Evolutionary conservation across 2,329 filamentous ascomycete species (phyloP), one percentile per base, ranked within the genome.

Genomic region (Sclerotinia sclerotiorum): DNA sequence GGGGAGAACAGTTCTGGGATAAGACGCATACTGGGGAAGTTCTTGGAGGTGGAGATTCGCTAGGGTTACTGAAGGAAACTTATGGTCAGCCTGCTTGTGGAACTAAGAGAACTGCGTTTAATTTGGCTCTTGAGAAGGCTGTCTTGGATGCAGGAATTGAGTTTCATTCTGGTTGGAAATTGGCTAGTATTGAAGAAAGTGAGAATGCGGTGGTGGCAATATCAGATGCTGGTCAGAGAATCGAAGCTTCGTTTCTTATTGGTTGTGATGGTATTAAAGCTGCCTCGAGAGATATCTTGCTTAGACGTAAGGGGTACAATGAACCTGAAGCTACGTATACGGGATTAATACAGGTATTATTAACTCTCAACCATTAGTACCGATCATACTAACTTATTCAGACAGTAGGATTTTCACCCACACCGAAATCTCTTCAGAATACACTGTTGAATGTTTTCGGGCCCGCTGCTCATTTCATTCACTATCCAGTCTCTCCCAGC

Each of bases 251-350:
- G 7, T 70, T 71, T 46, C 63, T 71, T 1, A 55, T 71, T 27
- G 70, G 70, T n/a, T 71, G 70, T 54, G 69, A 71, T 65, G 70
- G 70, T 29, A 68, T 71, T 29, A 67, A 54, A 46, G 51, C 65
- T 52, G 52, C 29, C 2, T 62, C 69, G 2, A 67, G 70, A 48
- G 24, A 46, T n/a, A 44, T 68, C 21, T 13, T 71, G 29, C 57
- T 69, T 13, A 48, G 17, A 17, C 52, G 51, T 3, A 46, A 65
- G 46, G 58, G 64, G 13, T 32, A 65, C 11, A 21, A 49, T 24
- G 68, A 68, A 10, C 63, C 52, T 3, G 58, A 61, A 55, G 65
- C 68, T n/a, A 29, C 65, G 32, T 70, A 55, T 35, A 70, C 69
- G 2, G 68, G 60, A 21, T 24, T 70, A 15, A 64, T 67, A 8